Conservation (phyloP, 129 eudicot genomes). For the Flaveria brownii region DNA sequence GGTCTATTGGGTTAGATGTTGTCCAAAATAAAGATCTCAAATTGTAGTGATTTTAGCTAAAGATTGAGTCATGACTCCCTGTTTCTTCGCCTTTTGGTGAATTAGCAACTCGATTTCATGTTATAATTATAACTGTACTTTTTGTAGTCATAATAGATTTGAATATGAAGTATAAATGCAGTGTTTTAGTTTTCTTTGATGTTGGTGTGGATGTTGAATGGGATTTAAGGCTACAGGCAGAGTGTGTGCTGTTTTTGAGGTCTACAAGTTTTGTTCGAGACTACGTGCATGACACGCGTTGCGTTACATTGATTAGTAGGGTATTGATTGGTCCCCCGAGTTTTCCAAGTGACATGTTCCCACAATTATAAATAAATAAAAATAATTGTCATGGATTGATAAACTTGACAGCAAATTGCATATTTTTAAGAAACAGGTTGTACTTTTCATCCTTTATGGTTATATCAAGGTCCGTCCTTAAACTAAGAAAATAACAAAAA, state of each 20-base stretch:
- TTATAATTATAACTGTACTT: conserved; percentile 16
- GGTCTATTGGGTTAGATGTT: conserved; percentile 25
- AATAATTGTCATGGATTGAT: not conserved
- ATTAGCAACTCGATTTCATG: conserved; percentile 11
- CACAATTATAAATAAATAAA: not conserved
- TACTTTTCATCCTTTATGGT: no score
- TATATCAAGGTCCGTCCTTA: no score
- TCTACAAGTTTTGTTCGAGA: not conserved
- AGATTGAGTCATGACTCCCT: conserved; percentile 11
- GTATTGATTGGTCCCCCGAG: not conserved
- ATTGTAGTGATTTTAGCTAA: conserved; percentile 28
- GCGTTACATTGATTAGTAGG: not conserved
- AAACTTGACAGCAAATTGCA: not conserved
- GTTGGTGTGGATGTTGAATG: not conserved
- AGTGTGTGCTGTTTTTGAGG: not conserved
- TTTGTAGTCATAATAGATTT: conserved; percentile 4
- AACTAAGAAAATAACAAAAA: no score
- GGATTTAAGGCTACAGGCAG: not conserved
- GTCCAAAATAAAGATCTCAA: conserved; percentile 29
- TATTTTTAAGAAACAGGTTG: not conserved
- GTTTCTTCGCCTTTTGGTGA: conserved; percentile 17
- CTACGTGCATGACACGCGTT: not conserved
- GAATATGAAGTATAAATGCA: conserved; percentile 1
- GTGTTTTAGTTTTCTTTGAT: conserved; percentile 14
- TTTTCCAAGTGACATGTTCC: not conserved